These are phyloP conservation scores for Sextonia rubra DNA, from an alignment of 164 flowering plant genomes.

Conservation along the genomic window DNA sequence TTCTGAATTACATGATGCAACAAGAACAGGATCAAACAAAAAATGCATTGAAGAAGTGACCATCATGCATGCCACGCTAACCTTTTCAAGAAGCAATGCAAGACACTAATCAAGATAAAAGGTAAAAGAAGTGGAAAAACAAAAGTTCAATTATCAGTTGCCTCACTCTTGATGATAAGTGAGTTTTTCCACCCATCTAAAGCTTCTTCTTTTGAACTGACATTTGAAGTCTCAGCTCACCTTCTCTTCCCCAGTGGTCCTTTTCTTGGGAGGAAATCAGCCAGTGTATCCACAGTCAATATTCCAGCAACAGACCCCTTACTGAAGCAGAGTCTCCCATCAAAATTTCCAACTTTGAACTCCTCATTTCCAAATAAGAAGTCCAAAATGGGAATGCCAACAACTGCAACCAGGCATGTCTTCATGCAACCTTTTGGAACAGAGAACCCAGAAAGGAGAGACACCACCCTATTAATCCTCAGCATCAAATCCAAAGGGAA, in stretches of 20 bases:
- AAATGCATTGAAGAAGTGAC: too few relatives aligned
- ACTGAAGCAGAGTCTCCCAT: conserved; percentile 60
- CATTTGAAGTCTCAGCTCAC: conserved; percentile 25
- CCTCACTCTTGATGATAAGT: too few relatives aligned
- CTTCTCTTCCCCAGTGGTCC: conserved; percentile 89
- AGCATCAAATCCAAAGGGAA: conserved; percentile 81
- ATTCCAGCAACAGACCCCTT: conserved; percentile 84
- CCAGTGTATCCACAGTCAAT: conserved; percentile 86
- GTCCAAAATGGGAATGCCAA: conserved; percentile 41
- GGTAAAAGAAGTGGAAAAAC: too few relatives aligned
- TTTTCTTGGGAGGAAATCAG: conserved; percentile 90
- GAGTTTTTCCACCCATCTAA: too few relatives aligned
- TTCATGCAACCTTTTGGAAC: conserved; percentile 70
- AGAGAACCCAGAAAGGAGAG: conserved; percentile 67
- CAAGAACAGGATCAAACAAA: too few relatives aligned
- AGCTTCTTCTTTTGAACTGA: not conserved
- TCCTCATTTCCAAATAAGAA: conserved; percentile 51
- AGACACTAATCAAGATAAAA: too few relatives aligned
- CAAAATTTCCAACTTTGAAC: conserved; percentile 60
- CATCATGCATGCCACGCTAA: too few relatives aligned
- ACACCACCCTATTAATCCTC: conserved; percentile 70
- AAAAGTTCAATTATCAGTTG: too few relatives aligned
- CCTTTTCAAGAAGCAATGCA: too few relatives aligned
- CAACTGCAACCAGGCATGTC: conserved; percentile 82
- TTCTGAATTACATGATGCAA: too few relatives aligned